These are phyloP conservation scores for Nemophila menziesii DNA, from an alignment of 257 asterid species.

Conservation along the genomic window DNA sequence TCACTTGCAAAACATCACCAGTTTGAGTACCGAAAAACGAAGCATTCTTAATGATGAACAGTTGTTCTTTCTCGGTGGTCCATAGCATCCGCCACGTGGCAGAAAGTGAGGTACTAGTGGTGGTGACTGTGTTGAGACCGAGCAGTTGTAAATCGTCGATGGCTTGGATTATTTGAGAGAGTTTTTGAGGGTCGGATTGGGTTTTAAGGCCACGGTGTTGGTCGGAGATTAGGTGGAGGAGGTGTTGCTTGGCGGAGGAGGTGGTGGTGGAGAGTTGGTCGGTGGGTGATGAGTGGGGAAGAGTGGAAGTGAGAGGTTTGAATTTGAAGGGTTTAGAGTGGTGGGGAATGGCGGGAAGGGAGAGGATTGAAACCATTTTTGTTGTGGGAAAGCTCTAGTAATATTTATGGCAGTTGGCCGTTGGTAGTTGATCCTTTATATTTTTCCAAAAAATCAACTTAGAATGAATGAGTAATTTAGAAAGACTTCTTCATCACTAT, in stretches of 20 bases:
- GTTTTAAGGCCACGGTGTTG: constrained; percentile 81
- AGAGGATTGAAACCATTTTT: background rate
- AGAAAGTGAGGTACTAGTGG: constrained; percentile 43
- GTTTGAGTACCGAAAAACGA: constrained; percentile 57
- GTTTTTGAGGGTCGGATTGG: constrained; percentile 57
- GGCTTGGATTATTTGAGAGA: constrained; percentile 49
- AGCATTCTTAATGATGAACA: constrained; percentile 58
- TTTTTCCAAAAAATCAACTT: no score
- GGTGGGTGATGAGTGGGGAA: constrained; percentile 46
- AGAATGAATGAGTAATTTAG: no score
- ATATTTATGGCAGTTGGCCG: no score
- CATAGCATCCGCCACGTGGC: constrained; percentile 89
- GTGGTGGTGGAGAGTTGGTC: constrained; percentile 35
- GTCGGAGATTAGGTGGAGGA: constrained; percentile 66
- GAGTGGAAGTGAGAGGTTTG: constrained; percentile 3
- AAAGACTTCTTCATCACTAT: no score
- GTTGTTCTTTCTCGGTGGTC: constrained; percentile 98
- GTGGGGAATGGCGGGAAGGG: background rate
- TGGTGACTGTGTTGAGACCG: constrained; percentile 51
- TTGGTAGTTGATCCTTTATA: no score
- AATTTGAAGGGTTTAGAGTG: no score
- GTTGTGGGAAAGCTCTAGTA: background rate
- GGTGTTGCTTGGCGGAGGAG: constrained; percentile 52
- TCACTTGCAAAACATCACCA: constrained; percentile 84
- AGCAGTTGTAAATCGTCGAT: constrained; percentile 43